These are phyloP conservation scores for Isatis lusitanica DNA, from an alignment of 441 rosid species.

Conservation along the genomic window DNA sequence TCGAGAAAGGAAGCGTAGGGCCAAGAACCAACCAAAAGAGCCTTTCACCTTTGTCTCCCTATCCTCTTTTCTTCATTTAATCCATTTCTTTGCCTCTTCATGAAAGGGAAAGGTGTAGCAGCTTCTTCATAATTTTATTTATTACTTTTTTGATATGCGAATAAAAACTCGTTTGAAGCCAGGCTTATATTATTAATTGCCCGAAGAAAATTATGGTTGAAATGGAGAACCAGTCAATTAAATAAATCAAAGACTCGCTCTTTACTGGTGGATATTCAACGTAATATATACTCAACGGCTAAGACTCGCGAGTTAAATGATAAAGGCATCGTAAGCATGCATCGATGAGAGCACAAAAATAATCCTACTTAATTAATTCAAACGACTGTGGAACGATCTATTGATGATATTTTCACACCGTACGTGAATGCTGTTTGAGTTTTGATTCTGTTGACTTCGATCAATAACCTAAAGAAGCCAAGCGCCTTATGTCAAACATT, in stretches of 20 bases:
- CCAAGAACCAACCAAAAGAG: conserved; percentile 25
- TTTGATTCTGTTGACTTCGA: background rate
- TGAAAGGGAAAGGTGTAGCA: conserved; percentile 31
- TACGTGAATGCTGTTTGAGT: background rate
- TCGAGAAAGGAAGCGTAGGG: conserved; percentile 26
- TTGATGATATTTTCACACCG: background rate
- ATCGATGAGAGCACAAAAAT: background rate
- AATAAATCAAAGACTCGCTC: background rate
- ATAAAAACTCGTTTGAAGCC: background rate
- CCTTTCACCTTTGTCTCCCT: conserved; percentile 27
- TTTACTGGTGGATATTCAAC: background rate
- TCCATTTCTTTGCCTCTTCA: conserved; percentile 41
- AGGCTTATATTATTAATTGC: background rate
- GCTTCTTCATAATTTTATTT: background rate
- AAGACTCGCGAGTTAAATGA: too few relatives aligned
- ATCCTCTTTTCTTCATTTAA: conserved; percentile 24
- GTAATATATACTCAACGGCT: background rate
- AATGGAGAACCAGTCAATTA: background rate
- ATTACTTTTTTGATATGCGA: background rate
- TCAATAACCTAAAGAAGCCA: too few relatives aligned
- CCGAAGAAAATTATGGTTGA: background rate
- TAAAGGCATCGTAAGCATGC: background rate
- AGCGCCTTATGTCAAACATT: background rate
- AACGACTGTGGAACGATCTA: background rate
- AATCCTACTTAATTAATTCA: background rate